Evolutionary conservation across 495 filamentous ascomycete genomes (phyloP).

Genomic region (Aspergillus wentii): DNA sequence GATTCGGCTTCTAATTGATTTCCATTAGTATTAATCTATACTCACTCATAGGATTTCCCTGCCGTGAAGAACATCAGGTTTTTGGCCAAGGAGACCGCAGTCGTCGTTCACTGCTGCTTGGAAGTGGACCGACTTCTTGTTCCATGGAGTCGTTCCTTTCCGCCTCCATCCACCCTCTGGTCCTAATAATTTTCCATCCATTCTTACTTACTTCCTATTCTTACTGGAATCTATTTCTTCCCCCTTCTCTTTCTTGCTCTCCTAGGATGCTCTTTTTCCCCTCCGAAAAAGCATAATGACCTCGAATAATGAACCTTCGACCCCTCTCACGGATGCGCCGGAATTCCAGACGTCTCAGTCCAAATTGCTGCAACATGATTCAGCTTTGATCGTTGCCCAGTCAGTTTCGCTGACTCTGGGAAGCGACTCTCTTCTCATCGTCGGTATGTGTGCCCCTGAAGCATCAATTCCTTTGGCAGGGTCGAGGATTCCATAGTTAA

Average conservation of each 20-base stretch:
- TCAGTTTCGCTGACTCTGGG: conserved; percentile 58
- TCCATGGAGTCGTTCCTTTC: conserved; percentile 12
- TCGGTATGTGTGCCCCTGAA: conserved; percentile 40
- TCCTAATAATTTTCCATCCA: conserved; percentile 3
- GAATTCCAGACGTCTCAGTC: conserved; percentile 13
- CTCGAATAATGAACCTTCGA: no score
- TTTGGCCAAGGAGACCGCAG: no score
- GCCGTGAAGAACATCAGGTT: no score
- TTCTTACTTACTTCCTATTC: background rate
- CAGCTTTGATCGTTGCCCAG: conserved; percentile 50
- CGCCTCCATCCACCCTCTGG: conserved; percentile 11
- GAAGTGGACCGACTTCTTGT: conserved; percentile 4
- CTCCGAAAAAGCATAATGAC: conserved; percentile 22
- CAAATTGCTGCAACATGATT: conserved; percentile 27
- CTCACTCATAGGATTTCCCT: no score
- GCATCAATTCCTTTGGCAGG: conserved; percentile 4
- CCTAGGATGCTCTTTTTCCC: conserved; percentile 6
- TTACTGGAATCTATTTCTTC: conserved; percentile 3
- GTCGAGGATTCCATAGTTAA: background rate
- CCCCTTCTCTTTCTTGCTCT: background rate
- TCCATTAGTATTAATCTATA: no score
- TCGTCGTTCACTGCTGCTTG: no score
- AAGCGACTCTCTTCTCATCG: conserved; percentile 59
- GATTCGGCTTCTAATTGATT: no score
- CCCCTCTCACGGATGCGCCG: conserved; percentile 15